A percentile compares a stretch with the other conserved stretches of the same genome.
Conservation (phyloP, 495 filamentous ascomycete species). For the Neurospora sp. region DNA sequence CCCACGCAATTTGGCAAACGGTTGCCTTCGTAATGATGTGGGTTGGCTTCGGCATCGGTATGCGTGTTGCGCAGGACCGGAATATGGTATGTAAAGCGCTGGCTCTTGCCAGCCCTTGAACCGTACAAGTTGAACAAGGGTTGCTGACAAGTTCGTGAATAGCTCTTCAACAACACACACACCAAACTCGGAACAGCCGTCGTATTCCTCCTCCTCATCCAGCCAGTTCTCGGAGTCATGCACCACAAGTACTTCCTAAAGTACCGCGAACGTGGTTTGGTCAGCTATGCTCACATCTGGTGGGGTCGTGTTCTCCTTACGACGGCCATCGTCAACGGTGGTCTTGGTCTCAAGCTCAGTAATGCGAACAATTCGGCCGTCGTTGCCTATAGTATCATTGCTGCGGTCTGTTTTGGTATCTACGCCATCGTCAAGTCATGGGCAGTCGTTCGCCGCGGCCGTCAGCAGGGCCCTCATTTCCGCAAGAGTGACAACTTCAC, state of each 20-base stretch:
- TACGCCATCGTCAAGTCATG: conserved; percentile 28
- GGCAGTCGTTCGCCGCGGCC: conserved; percentile 2
- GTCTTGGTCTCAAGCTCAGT: conserved; percentile 50
- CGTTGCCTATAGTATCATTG: conserved; percentile 51
- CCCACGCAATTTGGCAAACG: conserved; percentile 52
- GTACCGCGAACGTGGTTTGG: conserved; percentile 35
- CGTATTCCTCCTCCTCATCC: conserved; percentile 45
- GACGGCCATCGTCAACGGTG: conserved; percentile 63
- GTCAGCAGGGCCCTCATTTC: not conserved
- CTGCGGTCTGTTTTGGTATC: conserved; percentile 38
- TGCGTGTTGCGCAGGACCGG: conserved; percentile 33
- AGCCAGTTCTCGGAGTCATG: conserved; percentile 52
- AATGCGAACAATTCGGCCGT: conserved; percentile 31
- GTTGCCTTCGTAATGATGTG: conserved; percentile 46
- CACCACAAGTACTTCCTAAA: conserved; percentile 52
- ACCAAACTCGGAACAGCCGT: conserved; percentile 51
- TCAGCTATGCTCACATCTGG: conserved; percentile 61
- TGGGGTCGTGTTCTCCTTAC: conserved; percentile 51
- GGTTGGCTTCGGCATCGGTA: conserved; percentile 52
- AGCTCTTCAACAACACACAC: conserved; percentile 34
- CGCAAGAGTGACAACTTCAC: not conserved
- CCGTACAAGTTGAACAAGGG: not conserved
- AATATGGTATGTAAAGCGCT: conserved; percentile 24
- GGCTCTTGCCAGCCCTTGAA: not conserved
- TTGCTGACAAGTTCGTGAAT: conserved; percentile 1